phyloP scores from a whole-genome alignment of 345 rosid genomes.

The Jatropha curcas region DNA sequence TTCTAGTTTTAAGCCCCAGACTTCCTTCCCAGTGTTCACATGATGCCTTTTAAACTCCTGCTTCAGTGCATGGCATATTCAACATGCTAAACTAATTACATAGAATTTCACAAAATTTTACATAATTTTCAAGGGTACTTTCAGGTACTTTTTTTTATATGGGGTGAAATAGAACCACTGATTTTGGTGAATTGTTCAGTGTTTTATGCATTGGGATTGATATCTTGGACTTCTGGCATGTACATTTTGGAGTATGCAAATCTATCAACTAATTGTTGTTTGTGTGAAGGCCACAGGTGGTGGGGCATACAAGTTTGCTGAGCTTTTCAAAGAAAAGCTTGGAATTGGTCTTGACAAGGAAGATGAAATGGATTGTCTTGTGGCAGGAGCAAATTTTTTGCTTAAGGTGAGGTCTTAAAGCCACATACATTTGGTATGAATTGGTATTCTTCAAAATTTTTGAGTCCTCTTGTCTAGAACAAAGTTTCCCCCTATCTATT shows the following conservation, averaged over 20 bases:
- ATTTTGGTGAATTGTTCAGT: not conserved
- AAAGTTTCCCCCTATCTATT: not conserved
- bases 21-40: not conserved
- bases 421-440: constrained; percentile 12
- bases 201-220: not conserved
- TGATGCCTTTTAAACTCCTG: not conserved
- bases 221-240: not conserved
- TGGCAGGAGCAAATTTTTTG: constrained; percentile 94
- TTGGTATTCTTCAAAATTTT: not conserved
- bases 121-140: not conserved
- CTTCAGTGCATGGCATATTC: not conserved
- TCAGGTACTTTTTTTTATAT: not conserved
- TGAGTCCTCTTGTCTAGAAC: not conserved
- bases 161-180: not conserved
- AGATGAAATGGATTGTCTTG: constrained; percentile 99
- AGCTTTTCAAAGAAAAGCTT: constrained; percentile 90
- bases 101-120: not conserved
- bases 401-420: constrained; percentile 62
- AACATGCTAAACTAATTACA: not conserved
- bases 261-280: constrained; percentile 20
- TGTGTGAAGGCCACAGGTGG: constrained; percentile 95
- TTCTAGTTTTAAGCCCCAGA: not conserved
- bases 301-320: constrained; percentile 89
- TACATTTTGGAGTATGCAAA: constrained; percentile 4
- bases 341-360: constrained; percentile 95